Conservation (phyloP, 2,329 filamentous ascomycete species). For the Proliferodiscus dingleyae region DNA sequence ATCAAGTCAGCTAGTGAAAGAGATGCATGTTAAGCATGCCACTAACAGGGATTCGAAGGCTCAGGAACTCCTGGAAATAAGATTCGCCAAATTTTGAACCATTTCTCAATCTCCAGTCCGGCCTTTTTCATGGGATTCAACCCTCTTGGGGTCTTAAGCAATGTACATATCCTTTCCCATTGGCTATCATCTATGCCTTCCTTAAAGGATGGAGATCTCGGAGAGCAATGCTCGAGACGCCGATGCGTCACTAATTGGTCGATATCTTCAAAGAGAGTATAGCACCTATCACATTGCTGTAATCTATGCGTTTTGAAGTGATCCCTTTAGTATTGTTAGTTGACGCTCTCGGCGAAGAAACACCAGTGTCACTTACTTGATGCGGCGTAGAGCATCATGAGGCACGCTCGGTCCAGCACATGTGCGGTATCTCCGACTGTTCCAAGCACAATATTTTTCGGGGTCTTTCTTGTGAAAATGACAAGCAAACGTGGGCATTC, state of each 20-base stretch:
- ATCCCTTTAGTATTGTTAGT: neutral
- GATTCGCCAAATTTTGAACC: neutral
- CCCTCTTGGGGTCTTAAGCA: neutral
- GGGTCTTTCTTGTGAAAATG: neutral
- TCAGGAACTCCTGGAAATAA: neutral
- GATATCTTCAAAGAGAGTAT: neutral
- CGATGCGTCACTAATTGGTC: neutral
- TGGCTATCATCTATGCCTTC: neutral
- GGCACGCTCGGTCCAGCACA: neutral
- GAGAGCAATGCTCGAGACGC: neutral
- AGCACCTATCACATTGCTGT: neutral
- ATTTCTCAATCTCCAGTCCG: neutral
- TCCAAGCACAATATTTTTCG: neutral
- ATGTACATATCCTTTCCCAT: neutral
- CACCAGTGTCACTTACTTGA: neutral
- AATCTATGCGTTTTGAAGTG: neutral
- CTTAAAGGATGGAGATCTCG: neutral
- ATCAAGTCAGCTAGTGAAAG: too few relatives aligned
- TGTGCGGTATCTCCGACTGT: neutral
- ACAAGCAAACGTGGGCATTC: neutral
- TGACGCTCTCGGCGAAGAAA: neutral
- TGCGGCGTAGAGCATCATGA: neutral
- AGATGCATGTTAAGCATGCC: too few relatives aligned
- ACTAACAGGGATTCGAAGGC: neutral
- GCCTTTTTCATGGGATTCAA: neutral